These are phyloP conservation scores for Monosporascus sp. DNA, from an alignment of 2,329 filamentous ascomycete species.

Conservation along the genomic window DNA sequence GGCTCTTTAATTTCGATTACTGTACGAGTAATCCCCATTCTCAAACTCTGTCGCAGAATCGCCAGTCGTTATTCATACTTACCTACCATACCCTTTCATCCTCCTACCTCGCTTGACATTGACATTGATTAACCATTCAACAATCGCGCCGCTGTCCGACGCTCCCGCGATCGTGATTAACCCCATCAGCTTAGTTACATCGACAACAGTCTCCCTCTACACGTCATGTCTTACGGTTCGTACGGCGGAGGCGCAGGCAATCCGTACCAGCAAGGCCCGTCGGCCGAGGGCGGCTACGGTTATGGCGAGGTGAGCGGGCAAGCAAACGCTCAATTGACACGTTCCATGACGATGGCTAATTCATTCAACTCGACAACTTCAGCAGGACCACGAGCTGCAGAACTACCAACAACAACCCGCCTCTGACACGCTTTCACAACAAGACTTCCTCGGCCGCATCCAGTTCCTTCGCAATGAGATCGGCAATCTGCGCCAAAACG, in stretches of 20 bases:
- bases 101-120: background rate
- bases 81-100: background rate
- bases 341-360: slow-evolving; percentile 9
- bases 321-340: slow-evolving; percentile 12
- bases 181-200: background rate
- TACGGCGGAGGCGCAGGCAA: slow-evolving; percentile 49
- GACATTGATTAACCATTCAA: background rate
- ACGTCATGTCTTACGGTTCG: slow-evolving; percentile 55
- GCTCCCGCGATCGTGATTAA: background rate
- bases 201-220: background rate
- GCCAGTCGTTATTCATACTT: too few species aligned
- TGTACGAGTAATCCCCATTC: background rate
- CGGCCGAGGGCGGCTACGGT: slow-evolving; percentile 41
- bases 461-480: slow-evolving; percentile 64
- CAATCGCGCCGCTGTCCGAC: background rate
- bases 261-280: slow-evolving; percentile 54
- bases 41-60: background rate
- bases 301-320: slow-evolving; percentile 37
- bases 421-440: slow-evolving; percentile 48
- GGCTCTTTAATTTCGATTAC: too few species aligned
- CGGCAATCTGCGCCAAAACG: slow-evolving; percentile 57
- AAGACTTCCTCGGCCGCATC: slow-evolving; percentile 65
- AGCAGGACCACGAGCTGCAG: slow-evolving; percentile 47
- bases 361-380: slow-evolving; percentile 5
- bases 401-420: slow-evolving; percentile 34